Conservation (phyloP, 2,329 filamentous ascomycete genomes). For the Akanthomyces lecanii region DNA sequence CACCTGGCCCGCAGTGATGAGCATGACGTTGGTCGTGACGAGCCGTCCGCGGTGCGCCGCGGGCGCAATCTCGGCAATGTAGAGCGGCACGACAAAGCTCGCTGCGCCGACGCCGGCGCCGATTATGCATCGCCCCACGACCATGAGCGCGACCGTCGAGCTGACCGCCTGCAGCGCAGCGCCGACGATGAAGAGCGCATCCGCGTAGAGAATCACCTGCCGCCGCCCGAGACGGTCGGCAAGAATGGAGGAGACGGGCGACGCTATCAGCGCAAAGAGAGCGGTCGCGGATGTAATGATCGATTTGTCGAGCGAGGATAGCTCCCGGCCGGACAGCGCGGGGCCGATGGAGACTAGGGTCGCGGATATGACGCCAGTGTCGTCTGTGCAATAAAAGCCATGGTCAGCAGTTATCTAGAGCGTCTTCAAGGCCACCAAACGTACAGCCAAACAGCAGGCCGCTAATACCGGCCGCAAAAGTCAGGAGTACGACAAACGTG, state of each 20-base stretch:
- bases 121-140: constrained; percentile 63
- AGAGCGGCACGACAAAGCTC: constrained; percentile 79
- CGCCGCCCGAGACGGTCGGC: constrained; percentile 60
- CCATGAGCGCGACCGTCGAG: constrained; percentile 58
- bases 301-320: constrained; percentile 64
- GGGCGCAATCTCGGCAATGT: constrained; percentile 83
- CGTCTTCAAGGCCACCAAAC: constrained; percentile 25
- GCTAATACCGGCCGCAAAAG: constrained; percentile 61
- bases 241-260: constrained; percentile 60
- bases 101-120: constrained; percentile 71
- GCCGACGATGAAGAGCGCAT: constrained; percentile 63
- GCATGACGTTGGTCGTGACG: constrained; percentile 76
- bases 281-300: constrained; percentile 67
- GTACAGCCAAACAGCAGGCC: constrained; percentile 65
- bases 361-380: constrained; percentile 65
- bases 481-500: constrained; percentile 57
- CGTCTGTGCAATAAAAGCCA: constrained; percentile 39
- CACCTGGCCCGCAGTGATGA: constrained; percentile 84
- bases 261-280: constrained; percentile 60
- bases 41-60: constrained; percentile 70
- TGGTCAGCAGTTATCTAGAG: not conserved
- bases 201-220: constrained; percentile 59
- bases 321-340: constrained; percentile 51
- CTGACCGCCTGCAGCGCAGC: constrained; percentile 61
- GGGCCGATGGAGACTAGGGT: constrained; percentile 61